Percentiles rank a stretch among this genome's conserved stretches.
phyloP scores from a whole-genome alignment of 2,329 filamentous ascomycete species.

The Ceratocystis lukuohia region DNA sequence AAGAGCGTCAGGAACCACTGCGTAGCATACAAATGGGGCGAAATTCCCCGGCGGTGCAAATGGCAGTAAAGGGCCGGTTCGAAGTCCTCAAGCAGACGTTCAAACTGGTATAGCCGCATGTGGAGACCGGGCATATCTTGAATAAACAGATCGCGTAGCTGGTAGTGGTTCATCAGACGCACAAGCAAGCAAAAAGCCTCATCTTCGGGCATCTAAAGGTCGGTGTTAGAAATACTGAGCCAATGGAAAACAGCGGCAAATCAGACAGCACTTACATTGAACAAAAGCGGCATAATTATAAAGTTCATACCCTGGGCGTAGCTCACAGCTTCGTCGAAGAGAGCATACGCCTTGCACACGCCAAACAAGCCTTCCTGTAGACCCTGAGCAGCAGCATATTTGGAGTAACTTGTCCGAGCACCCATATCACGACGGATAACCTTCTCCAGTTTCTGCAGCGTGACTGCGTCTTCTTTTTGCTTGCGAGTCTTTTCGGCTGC shows the following conservation, averaged over 20 bases:
- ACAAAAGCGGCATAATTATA: conserved; percentile 86
- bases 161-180: conserved; percentile 91
- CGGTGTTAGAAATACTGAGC: conserved; percentile 11
- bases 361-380: conserved; percentile 90
- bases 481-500: conserved; percentile 61
- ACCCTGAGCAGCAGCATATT: conserved; percentile 80
- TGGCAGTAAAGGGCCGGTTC: conserved; percentile 94
- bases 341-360: conserved; percentile 91
- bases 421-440: conserved; percentile 82
- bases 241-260: background rate
- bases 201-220: conserved; percentile 72
- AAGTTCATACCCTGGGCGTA: conserved; percentile 99
- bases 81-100: conserved; percentile 80
- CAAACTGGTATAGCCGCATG: conserved; percentile 86
- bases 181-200: conserved; percentile 92
- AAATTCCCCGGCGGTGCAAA: conserved; percentile 73
- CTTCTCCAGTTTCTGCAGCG: conserved; percentile 76
- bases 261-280: conserved; percentile 54
- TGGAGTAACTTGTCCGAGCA: conserved; percentile 87
- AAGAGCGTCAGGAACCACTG: conserved; percentile 99
- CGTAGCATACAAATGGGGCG: conserved; percentile 86
- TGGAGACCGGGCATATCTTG: conserved; percentile 95
- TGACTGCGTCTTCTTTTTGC: conserved; percentile 60
- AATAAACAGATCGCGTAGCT: conserved; percentile 80
- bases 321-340: conserved; percentile 87